Evolutionary conservation across 2,329 filamentous ascomycete species (phyloP), one percentile per base, ranked within the genome.

Genomic region (Sphaerulina populicola): DNA sequence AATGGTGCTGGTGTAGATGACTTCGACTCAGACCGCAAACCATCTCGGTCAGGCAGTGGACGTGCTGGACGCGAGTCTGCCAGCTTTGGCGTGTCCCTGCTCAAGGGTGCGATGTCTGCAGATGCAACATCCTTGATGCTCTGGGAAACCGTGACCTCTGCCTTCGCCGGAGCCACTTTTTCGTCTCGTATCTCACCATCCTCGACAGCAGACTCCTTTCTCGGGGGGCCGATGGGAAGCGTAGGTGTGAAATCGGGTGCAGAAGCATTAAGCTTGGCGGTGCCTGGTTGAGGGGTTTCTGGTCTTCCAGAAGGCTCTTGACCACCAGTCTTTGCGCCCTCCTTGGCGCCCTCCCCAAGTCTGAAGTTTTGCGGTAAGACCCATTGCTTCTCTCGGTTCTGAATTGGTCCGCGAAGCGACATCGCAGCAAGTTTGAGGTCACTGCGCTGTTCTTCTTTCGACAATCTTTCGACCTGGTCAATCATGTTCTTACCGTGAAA

Each of bases 401-500:
- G 82, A 47, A 91, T 73, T 53, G 84, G 81, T 12, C 82, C 86
- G 60, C 85, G 76, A 15, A 86, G 77, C 11, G 85, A 86, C 61
- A 82, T 81, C 0, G 85, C 85, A 7, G 85, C 80, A 14, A 88
- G 81, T 39, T 86, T 82, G 41, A 91, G 71, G 69, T 91, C 86
- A n/a, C 83, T 80, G 47, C 86, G 78, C 47, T 79, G 73, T 37
- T 80, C 79, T 46, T 78, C 74, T 56, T 77, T 77, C 55, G 72
- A 75, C 14, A 85, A 74, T 40, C 78, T 76, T 18, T 79, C 77
- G 51, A 90, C 82, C n/a, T 74, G 76, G 58, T 82, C 79, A 15
- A 87, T 74, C 59, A 86, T 77, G 33, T 77, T 73, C 30, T 78
- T 76, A 31, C 88, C 93, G 77, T 94, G 91, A 68, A 88, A 93